Base-by-base conservation (phyloP, 2,329 filamentous ascomycete genomes). In the Coniella lustricola region DNA sequence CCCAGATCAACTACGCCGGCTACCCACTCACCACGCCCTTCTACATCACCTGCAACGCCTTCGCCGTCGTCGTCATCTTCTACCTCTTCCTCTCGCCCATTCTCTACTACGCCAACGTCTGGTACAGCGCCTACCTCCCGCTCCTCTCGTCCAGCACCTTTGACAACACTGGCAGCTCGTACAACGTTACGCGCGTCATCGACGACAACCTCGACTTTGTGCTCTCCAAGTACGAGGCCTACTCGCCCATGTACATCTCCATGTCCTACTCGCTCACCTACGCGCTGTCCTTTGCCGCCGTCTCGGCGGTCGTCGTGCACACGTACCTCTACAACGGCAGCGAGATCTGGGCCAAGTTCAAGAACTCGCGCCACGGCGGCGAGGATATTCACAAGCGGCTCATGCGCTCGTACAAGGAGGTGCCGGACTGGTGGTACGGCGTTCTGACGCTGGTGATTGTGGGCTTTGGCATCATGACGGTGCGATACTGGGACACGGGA, bases 351-450 rank as follows among this genome's bases (percentile, higher is more conserved):
- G 60, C 59, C 37, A 60, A 60, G 29, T 56, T 62, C 36, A 64
- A 60, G 50, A 61, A 63, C 45, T 52, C 59, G 16, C 32, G 51
- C 9, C 25, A 48, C 3, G 59, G 59, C 7, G 60, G 60, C 4
- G 62, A 67, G 38, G 66, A 69, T 44, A 55, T 68, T 18, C 67
- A 70, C 46, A 57, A 64, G 31, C 59, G 62, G 20, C 53, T 69
- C 9, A 68, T 68, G 54, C 64, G 64, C 49, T 48, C 51, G 1
- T 69, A 69, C 38, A 50, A 54, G 2, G 65, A 66, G 29, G 66
- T 63, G 0, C 67, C 66, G 0, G 65, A 68, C 32, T 68, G 66
- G 65, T 70, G 67, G 67, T 70, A 68, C 42, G 60, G 40, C 2
- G 48, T 56, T 2, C 49, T 69, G 21, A 64, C 65, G 1, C 34